Conservation (phyloP, 257 asterid genomes). For the Phtheirospermum japonicum region DNA sequence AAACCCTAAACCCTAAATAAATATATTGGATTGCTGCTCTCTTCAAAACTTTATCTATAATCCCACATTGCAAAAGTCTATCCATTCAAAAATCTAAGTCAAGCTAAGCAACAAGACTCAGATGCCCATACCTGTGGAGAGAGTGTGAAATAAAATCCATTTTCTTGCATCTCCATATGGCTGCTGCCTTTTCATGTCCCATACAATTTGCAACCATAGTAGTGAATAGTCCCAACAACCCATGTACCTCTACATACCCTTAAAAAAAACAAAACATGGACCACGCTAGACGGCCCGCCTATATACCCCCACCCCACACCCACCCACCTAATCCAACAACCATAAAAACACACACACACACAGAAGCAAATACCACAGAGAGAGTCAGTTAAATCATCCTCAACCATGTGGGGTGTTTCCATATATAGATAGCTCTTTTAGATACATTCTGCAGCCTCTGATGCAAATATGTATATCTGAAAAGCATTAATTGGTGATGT, state of each 20-base stretch:
- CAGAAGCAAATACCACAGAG: constrained; percentile 23
- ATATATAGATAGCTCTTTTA: constrained; percentile 14
- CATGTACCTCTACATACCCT: constrained; percentile 32
- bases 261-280: constrained; percentile 24
- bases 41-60: neutral
- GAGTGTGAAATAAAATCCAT: constrained; percentile 23
- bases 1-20: too few relatives aligned
- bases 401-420: constrained; percentile 43
- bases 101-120: neutral
- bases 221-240: constrained; percentile 47
- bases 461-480: constrained; percentile 11
- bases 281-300: constrained; percentile 22
- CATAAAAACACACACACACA: constrained; percentile 25
- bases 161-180: constrained; percentile 34
- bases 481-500: constrained; percentile 18
- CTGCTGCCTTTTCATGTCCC: constrained; percentile 36
- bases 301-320: constrained; percentile 4
- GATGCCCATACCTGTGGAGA: constrained; percentile 31
- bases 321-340: constrained; percentile 18
- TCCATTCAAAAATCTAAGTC: too few relatives aligned
- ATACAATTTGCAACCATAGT: constrained; percentile 25
- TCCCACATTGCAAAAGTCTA: too few relatives aligned
- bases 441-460: constrained; percentile 23
- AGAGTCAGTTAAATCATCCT: constrained; percentile 30
- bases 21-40: too few relatives aligned